Evolutionary conservation across 2,329 filamentous ascomycete species (phyloP), one percentile per base, ranked within the genome.

Genomic region (Nemania sp.): DNA sequence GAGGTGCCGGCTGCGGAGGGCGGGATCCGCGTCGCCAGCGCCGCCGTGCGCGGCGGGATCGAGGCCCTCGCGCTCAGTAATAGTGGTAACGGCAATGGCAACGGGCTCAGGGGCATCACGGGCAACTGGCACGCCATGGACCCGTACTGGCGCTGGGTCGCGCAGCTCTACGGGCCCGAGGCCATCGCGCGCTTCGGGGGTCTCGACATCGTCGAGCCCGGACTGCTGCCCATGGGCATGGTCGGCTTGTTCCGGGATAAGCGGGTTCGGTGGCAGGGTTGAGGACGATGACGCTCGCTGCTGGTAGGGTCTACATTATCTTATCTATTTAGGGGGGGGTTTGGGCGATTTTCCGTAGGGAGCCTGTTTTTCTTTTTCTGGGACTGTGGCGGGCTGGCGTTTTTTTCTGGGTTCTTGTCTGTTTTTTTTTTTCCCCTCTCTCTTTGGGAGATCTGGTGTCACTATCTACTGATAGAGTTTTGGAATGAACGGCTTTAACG

Each of bases 101-200:
- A n/a, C n/a, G 0, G 25, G 43, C 10, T 29, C 43, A 59, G 47
- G 32, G 48, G 48, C 6, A 64, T 64, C 45, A 57, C 34, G 7
- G 35, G 39, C 1, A 32, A 60, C 21, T 79, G 77, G 76, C 0
- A 45, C 0, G 2, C 2, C 0, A 76, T 79, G 74, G 71, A 74
- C 13, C 68, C 74, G 3, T 83, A 83, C 57, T 81, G 80, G 78
- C 74, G 72, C 56, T 83, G 81, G 80, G 73, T 82, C 9, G 69
- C 76, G 15, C 74, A 75, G 63, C 71, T 81, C 64, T 80, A 80
- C 25, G 78, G 78, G 1, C 74, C 74, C 3, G 79, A 81, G 64
- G 75, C 80, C 53, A 68, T 80, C 5, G 71, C 73, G 7, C 70
- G 75, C 12, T 81, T 81, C 65, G 80, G 80, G 0, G 78, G 79